Conservation (phyloP, 2,329 filamentous ascomycete genomes). For the Paraphoma sp. region DNA sequence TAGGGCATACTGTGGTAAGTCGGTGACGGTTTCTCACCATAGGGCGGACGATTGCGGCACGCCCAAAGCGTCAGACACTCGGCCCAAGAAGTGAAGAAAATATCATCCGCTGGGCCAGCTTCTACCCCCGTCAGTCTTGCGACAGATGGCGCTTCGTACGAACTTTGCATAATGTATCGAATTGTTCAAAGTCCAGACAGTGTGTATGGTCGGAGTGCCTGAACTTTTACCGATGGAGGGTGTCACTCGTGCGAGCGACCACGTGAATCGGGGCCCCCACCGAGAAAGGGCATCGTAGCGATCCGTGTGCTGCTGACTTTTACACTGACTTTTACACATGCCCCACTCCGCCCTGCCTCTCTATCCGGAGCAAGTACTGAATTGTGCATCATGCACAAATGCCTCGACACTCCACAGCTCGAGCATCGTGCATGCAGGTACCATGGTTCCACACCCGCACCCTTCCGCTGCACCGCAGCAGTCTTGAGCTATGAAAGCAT, state of each 20-base stretch:
- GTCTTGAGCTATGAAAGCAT: background rate
- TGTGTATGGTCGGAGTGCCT: background rate
- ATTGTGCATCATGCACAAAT: background rate
- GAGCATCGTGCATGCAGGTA: background rate
- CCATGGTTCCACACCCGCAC: background rate
- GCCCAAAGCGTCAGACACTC: too few species aligned
- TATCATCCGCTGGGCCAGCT: too few species aligned
- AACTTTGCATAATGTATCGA: too few species aligned
- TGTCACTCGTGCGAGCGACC: background rate
- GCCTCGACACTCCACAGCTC: background rate
- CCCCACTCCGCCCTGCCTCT: background rate
- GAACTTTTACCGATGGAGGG: background rate
- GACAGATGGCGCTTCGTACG: too few species aligned
- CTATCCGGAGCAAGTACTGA: background rate
- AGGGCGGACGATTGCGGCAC: too few species aligned
- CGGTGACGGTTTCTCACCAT: too few species aligned
- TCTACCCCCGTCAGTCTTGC: too few species aligned
- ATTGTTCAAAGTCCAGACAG: background rate
- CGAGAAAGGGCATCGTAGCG: background rate
- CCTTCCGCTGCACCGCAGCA: background rate
- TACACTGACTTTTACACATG: background rate
- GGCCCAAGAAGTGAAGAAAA: too few species aligned
- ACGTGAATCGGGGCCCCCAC: background rate
- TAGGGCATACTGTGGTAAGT: too few species aligned
- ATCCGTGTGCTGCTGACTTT: background rate